A percentile compares a stretch with the other conserved stretches of the same genome.
phyloP scores from a whole-genome alignment of 768 basidiomycete species.

The Filobasidium floriforme region DNA sequence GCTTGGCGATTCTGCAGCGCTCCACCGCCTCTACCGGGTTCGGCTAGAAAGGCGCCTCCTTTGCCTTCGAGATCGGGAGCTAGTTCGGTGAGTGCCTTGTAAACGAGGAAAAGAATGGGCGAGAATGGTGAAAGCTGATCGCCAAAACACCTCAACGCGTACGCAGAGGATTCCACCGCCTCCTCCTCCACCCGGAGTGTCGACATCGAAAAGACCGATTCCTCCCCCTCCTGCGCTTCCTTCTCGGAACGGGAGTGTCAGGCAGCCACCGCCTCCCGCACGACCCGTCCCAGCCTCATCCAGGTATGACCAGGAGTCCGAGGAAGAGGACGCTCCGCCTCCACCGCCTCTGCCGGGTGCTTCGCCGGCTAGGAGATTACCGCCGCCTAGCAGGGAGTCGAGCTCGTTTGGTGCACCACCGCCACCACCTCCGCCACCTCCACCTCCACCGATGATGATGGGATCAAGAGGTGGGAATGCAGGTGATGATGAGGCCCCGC shows the following conservation, averaged over 20 bases:
- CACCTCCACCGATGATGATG: background rate
- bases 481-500: slow-evolving; percentile 31
- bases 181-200: slow-evolving; percentile 10
- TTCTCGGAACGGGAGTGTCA: background rate
- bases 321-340: slow-evolving; percentile 18
- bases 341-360: slow-evolving; percentile 23
- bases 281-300: slow-evolving; percentile 1
- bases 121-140: background rate
- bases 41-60: slow-evolving; percentile 23
- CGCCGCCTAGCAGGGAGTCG: slow-evolving; percentile 10
- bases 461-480: background rate
- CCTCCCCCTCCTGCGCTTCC: slow-evolving; percentile 24
- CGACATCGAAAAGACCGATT: slow-evolving; percentile 12
- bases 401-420: slow-evolving; percentile 21
- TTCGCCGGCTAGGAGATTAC: slow-evolving; percentile 14
- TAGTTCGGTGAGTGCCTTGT: slow-evolving; percentile 17
- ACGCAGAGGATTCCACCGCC: slow-evolving; percentile 28
- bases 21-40: slow-evolving; percentile 16
- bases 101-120: background rate
- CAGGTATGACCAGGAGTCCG: background rate
- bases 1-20: background rate
- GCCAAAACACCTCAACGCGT: slow-evolving; percentile 6
- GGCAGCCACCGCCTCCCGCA: background rate
- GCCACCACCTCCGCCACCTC: slow-evolving; percentile 22
- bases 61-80: slow-evolving; percentile 18